Percentiles rank a stretch among this genome's conserved stretches.
phyloP scores from a whole-genome alignment of 1,284 basidiomycete species.

The Trichosporon sp. region DNA sequence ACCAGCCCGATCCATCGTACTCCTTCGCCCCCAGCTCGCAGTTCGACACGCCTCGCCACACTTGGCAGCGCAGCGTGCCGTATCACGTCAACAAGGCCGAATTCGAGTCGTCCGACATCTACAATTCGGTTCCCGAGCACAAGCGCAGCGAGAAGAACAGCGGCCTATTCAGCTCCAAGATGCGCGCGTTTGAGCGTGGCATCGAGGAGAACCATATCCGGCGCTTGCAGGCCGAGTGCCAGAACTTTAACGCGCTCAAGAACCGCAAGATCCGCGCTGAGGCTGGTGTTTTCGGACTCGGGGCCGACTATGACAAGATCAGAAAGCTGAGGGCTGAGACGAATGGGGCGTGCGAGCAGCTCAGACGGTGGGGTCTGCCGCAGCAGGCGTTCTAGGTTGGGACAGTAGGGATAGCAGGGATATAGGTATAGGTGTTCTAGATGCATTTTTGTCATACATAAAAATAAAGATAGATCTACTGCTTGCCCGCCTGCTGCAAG shows the following conservation, averaged over 20 bases:
- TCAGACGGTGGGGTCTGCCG: constrained; percentile 43
- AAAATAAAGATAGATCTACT: neutral
- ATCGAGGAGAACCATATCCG: constrained; percentile 74
- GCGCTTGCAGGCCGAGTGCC: constrained; percentile 62
- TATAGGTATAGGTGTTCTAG: neutral
- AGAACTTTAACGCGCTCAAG: constrained; percentile 44
- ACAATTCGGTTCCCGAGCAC: constrained; percentile 65
- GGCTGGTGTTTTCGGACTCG: constrained; percentile 82
- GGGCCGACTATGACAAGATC: constrained; percentile 80
- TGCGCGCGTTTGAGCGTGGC: constrained; percentile 55
- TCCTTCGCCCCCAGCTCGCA: constrained; percentile 64
- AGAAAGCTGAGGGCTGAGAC: constrained; percentile 42
- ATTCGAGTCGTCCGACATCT: constrained; percentile 73
- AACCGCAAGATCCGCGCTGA: constrained; percentile 67
- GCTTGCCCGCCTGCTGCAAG: constrained; percentile 21
- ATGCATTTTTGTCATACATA: neutral
- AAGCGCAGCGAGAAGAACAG: constrained; percentile 57
- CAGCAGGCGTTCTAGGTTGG: constrained; percentile 25
- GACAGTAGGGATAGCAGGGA: too few species aligned
- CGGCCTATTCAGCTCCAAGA: constrained; percentile 45
- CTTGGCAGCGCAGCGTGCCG: constrained; percentile 68
- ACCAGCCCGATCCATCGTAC: constrained; percentile 77
- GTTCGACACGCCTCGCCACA: constrained; percentile 69
- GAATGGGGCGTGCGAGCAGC: constrained; percentile 66
- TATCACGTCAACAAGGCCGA: constrained; percentile 85